Evolutionary conservation across 169 alveolate species (phyloP).

Genomic region (Neospora caninum): DNA sequence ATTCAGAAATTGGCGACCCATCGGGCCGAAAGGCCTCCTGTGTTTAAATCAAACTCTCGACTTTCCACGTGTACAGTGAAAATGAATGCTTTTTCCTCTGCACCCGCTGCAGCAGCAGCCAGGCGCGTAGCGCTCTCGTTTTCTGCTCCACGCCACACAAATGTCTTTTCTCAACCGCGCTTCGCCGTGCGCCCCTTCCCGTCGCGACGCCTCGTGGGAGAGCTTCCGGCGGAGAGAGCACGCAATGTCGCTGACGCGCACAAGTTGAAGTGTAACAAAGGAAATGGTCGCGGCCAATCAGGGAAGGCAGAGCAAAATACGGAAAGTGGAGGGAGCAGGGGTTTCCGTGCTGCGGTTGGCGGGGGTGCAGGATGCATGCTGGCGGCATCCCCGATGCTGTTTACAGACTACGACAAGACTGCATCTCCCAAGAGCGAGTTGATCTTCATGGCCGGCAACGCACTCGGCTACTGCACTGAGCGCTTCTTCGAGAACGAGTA

Average conservation of each 20-base stretch:
- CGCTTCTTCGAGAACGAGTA: conserved; percentile 43
- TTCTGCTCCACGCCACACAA: neutral
- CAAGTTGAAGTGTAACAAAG: neutral
- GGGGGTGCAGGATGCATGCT: conserved; percentile 11
- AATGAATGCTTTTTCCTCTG: neutral
- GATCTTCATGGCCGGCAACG: conserved; percentile 36
- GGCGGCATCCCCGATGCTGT: conserved; percentile 31
- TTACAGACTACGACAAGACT: conserved; percentile 28
- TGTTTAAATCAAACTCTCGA: neutral
- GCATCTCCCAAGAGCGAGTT: conserved; percentile 35
- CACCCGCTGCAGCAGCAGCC: neutral
- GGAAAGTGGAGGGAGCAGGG: neutral
- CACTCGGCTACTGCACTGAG: conserved; percentile 45
- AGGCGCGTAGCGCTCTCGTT: neutral
- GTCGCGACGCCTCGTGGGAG: neutral
- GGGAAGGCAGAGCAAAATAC: neutral
- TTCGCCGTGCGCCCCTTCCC: neutral
- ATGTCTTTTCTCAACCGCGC: neutral
- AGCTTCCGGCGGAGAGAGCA: neutral
- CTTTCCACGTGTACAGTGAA: neutral
- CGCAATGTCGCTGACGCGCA: neutral
- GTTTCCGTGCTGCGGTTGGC: neutral
- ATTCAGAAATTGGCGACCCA: neutral
- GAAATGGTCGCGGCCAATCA: neutral
- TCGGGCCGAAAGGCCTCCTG: neutral